These are phyloP conservation scores for Trypethelium eluteriae DNA, from an alignment of 495 filamentous ascomycete genomes.

Conservation along the genomic window DNA sequence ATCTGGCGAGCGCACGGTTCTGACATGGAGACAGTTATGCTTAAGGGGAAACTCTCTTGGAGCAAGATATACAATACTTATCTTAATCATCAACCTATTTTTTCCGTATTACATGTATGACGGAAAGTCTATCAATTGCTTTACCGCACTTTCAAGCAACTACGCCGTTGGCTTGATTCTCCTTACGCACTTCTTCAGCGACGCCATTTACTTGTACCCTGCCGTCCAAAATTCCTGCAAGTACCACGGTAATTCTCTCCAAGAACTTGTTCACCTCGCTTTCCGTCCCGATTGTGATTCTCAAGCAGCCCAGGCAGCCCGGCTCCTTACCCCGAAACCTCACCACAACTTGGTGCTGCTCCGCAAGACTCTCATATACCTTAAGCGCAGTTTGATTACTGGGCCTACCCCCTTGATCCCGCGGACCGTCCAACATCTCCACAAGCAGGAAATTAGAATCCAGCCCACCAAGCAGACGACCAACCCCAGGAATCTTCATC, in stretches of 20 bases:
- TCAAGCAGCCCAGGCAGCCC: constrained; percentile 78
- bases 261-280: constrained; percentile 73
- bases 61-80: no score
- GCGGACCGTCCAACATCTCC: constrained; percentile 66
- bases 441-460: constrained; percentile 86
- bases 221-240: constrained; percentile 47
- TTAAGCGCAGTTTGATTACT: constrained; percentile 69
- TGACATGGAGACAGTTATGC: no score
- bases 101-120: background rate
- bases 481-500: constrained; percentile 68
- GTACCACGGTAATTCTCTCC: constrained; percentile 52
- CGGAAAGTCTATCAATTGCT: background rate
- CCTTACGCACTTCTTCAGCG: constrained; percentile 30
- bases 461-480: constrained; percentile 68
- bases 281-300: constrained; percentile 89
- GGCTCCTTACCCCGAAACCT: constrained; percentile 87
- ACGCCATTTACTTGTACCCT: constrained; percentile 12
- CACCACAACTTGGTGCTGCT: constrained; percentile 83
- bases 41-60: no score
- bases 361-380: constrained; percentile 76
- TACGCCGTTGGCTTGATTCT: constrained; percentile 33
- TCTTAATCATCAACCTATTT: no score
- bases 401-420: constrained; percentile 54
- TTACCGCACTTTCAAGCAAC: constrained; percentile 24
- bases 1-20: no score